Conservation (phyloP, 2,329 filamentous ascomycete genomes). For the Hortaea sp. region DNA sequence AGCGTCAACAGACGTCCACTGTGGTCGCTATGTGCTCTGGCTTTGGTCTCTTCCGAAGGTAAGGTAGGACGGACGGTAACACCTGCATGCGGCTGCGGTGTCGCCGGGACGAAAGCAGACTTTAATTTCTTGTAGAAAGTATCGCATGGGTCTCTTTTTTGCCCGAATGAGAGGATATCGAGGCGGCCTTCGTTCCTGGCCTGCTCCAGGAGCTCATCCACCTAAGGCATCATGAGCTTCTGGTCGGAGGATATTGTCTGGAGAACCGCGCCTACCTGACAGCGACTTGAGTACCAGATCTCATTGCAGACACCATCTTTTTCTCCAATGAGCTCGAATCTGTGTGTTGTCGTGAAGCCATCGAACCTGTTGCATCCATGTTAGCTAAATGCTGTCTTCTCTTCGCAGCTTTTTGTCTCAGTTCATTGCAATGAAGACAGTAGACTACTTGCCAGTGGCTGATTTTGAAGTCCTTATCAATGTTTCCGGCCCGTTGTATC, state of each 20-base stretch:
- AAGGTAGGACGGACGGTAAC: not conserved
- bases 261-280: not conserved
- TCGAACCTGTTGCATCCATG: slow-evolving; percentile 60
- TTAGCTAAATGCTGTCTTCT: not conserved
- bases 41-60: not conserved
- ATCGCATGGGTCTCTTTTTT: not conserved
- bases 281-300: not conserved
- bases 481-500: not conserved
- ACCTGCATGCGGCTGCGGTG: not conserved
- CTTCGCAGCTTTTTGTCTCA: too few relatives aligned
- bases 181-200: not conserved
- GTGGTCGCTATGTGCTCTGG: not conserved
- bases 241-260: too few relatives aligned
- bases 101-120: not conserved
- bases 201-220: not conserved
- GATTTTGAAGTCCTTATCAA: not conserved
- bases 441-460: too few relatives aligned
- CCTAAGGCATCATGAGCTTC: too few relatives aligned
- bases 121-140: not conserved
- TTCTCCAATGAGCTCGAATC: slow-evolving; percentile 54
- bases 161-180: not conserved
- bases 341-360: slow-evolving; percentile 60
- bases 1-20: slow-evolving; percentile 35
- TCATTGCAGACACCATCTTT: not conserved
- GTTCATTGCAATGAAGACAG: too few relatives aligned